Percentiles rank a stretch among this genome's conserved stretches.
Conservation (phyloP, 2,329 filamentous ascomycete genomes). For the Fusarium haematococcum region DNA sequence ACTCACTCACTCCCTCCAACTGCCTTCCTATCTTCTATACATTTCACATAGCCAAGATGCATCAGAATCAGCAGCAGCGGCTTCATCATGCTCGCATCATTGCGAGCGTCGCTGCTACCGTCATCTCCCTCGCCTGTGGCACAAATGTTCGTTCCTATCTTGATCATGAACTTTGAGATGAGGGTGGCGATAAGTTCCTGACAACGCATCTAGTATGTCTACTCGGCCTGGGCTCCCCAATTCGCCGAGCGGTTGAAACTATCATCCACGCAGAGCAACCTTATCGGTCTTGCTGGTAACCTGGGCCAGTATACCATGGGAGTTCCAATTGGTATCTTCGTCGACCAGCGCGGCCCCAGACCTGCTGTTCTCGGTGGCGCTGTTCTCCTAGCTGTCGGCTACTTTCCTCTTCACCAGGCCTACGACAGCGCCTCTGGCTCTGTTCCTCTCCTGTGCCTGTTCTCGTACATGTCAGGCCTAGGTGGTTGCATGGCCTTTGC, state of each 20-base stretch:
- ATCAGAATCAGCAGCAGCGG: constrained; percentile 46
- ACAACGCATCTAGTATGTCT: constrained; percentile 79
- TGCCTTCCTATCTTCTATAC: neutral
- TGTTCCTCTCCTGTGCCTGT: constrained; percentile 78
- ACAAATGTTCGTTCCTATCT: constrained; percentile 77
- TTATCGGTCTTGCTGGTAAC: constrained; percentile 88
- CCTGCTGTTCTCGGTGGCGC: constrained; percentile 82
- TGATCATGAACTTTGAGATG: neutral
- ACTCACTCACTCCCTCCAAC: neutral
- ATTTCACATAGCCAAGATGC: constrained; percentile 34
- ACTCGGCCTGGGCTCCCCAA: constrained; percentile 97
- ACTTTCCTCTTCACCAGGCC: constrained; percentile 85
- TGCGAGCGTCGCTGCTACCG: constrained; percentile 86
- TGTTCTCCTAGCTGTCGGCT: constrained; percentile 79
- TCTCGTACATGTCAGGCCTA: constrained; percentile 85
- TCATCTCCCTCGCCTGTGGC: constrained; percentile 89
- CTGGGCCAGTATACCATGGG: constrained; percentile 94
- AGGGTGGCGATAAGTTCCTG: constrained; percentile 4
- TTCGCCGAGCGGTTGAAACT: constrained; percentile 89
- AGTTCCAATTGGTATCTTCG: constrained; percentile 87
- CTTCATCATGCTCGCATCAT: constrained; percentile 76
- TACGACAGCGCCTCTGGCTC: constrained; percentile 75
- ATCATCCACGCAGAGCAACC: constrained; percentile 91
- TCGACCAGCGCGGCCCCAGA: constrained; percentile 84
- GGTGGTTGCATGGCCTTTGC: constrained; percentile 94